A percentile compares a stretch with the other conserved stretches of the same genome.
phyloP scores from a whole-genome alignment of 2,329 filamentous ascomycete genomes.

The Pseudocercospora fijiensis region DNA sequence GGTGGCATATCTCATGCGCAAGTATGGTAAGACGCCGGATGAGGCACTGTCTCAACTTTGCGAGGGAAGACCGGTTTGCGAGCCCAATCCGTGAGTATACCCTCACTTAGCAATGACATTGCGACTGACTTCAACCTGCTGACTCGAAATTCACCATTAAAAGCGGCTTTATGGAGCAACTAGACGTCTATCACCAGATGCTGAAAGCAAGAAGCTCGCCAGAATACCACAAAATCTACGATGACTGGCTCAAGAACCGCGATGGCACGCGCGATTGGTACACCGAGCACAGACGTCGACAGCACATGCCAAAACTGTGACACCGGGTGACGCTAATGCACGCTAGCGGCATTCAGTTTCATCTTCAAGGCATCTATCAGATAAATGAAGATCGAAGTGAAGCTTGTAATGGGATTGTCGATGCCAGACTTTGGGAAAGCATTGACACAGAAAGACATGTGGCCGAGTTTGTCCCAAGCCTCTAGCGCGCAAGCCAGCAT shows the following conservation, averaged over 20 bases:
- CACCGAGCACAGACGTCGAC: conserved; percentile 21
- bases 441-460: not conserved
- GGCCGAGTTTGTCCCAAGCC: not conserved
- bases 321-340: conserved; percentile 14
- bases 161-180: conserved; percentile 78
- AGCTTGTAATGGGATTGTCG: not conserved
- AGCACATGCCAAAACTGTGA: conserved; percentile 25
- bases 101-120: conserved; percentile 32
- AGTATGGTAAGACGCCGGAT: conserved; percentile 50
- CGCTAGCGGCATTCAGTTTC: conserved; percentile 5
- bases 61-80: conserved; percentile 71
- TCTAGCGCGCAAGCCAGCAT: not conserved
- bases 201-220: conserved; percentile 27
- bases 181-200: conserved; percentile 84
- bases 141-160: not conserved
- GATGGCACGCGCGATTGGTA: conserved; percentile 43
- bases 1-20: conserved; percentile 76
- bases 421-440: not conserved
- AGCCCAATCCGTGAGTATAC: conserved; percentile 64
- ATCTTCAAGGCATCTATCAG: not conserved
- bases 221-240: conserved; percentile 35
- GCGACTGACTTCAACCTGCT: not conserved
- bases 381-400: not conserved
- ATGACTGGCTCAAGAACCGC: conserved; percentile 37
- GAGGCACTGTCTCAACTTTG: conserved; percentile 70